Base-by-base conservation (phyloP, 495 filamentous ascomycete species). In the Lasiosphaeria hispida region DNA sequence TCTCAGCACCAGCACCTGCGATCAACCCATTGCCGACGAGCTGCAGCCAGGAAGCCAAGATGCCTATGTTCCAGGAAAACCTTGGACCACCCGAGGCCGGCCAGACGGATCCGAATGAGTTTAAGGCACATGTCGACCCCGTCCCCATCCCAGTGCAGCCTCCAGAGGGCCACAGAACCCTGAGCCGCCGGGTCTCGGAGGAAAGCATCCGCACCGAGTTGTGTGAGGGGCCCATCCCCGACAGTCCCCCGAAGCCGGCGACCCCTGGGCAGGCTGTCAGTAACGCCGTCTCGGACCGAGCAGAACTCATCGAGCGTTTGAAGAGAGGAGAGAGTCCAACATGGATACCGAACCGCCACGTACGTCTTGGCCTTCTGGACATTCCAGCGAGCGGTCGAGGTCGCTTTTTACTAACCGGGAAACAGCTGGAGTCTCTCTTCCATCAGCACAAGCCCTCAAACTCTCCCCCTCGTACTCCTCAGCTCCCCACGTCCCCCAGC, bases 251-350 rank as follows among this genome's bases (percentile, higher is more conserved):
- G 15, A 52, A 59, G n/a, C 66, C 66, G 7, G 51, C 51, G 38
- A 72, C 70, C 1, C 71, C 70, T n/a, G 69, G 70, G 41, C 53
- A 62, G 15, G 54, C 62, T 35, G 44, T 57, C 35, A 50, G 65
- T 13, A 63, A 63, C 48, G 52, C 65, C 35, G 75, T 75, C 49
- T 73, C 75, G 11, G 83, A 89, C 64, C 82, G 93, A 59, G 85
- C 83, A 48, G 86, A 92, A 71, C 79, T 96, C 59, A 96, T 97
- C 58, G 84, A 90, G 71, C 80, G 87, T 59, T 80, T 96, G 61
- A 97, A 97, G 75, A 82, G 80, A 72, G 83, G 85, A 38, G 85
- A 92, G 70, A 88, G 83, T 55, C 87, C 88, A 48, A 85, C 85
- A 14, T 95, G 91, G 90, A 75, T 82, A 23, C 82, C 84, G 37